Base-by-base conservation (phyloP, 345 rosid species). In the Hibiscus mutabilis region DNA sequence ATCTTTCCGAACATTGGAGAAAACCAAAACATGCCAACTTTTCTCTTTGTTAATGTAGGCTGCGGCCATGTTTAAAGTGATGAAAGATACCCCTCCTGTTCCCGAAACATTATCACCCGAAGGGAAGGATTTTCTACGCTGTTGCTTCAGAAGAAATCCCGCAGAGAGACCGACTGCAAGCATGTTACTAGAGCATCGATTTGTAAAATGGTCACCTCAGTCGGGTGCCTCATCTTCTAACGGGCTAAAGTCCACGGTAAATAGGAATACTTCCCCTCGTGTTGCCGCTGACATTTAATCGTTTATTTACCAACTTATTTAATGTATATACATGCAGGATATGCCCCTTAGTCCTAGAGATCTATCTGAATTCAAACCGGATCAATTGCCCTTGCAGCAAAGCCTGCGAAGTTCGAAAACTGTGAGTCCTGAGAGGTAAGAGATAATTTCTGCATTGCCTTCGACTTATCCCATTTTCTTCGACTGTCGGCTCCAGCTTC, bases 11-110 rank as follows among this genome's bases (percentile, higher is more conserved):
- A 18, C 55, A 65, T 21, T 21, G 10, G 52, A 64, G 52, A 15
- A 63, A 40, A 64, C 14, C 2, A 0, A 11, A 12, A 21, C 52
- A 21, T 64, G 18, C 18, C 52, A 64, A 64, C 68, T 49, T 66
- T 67, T 47, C 64, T 68, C 58, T 68, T 25, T 18, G 29, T 52
- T 58, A 49, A 52, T 78, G 25, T 12, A 53, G 98, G 96, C 92
- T 75, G 97, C 97, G 74, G 98, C 98, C 7, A 84, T 94, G 98
- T 91, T 94, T 81, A 90, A 87, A 77, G 97, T 89, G 64, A 71
- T 91, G 87, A 88, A 55, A 78, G 92, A 94, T 76, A 90, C 82
- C 22, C 99, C 99, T 66, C 78, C 89, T 13, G 76, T 91, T 66
- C 99, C 99, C 2, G 91, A 85, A 73, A 82, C 80, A 63, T 81